These are phyloP conservation scores for Fusarium armeniacum DNA, from an alignment of 2,329 filamentous ascomycete species.

Conservation along the genomic window DNA sequence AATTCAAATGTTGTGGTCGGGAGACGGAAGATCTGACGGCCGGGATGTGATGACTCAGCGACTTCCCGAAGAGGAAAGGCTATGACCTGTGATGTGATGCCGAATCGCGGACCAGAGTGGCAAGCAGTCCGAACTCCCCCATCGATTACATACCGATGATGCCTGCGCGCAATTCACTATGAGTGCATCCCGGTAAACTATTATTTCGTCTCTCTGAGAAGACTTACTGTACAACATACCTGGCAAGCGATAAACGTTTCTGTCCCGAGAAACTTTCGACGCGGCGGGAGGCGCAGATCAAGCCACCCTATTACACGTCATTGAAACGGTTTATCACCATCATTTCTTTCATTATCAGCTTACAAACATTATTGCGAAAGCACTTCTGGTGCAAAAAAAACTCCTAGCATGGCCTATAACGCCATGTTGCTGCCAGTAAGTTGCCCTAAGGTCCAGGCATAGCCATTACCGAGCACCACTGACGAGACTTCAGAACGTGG, in stretches of 20 bases:
- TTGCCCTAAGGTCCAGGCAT: slow-evolving; percentile 9
- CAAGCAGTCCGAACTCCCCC: slow-evolving; percentile 46
- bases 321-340: slow-evolving; percentile 36
- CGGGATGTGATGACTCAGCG: slow-evolving; percentile 47
- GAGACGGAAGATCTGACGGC: slow-evolving; percentile 45
- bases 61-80: slow-evolving; percentile 44
- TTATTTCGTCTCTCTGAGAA: slow-evolving; percentile 34
- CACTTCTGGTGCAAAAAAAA: slow-evolving; percentile 22
- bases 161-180: slow-evolving; percentile 49
- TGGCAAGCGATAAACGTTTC: slow-evolving; percentile 16
- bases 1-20: slow-evolving; percentile 3
- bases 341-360: slow-evolving; percentile 23
- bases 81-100: slow-evolving; percentile 46
- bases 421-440: slow-evolving; percentile 52
- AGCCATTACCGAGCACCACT: slow-evolving; percentile 34
- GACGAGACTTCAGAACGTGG: slow-evolving; percentile 55
- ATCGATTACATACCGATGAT: slow-evolving; percentile 41
- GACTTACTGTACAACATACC: slow-evolving; percentile 17
- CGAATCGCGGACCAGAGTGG: slow-evolving; percentile 50
- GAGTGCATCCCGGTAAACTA: slow-evolving; percentile 47
- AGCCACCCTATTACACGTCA: slow-evolving; percentile 41
- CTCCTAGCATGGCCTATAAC: slow-evolving; percentile 48
- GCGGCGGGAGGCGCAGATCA: slow-evolving; percentile 26
- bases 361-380: slow-evolving; percentile 20
- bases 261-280: slow-evolving; percentile 18